phyloP scores from a whole-genome alignment of 2,329 filamentous ascomycete species.

The Phoma sp. region DNA sequence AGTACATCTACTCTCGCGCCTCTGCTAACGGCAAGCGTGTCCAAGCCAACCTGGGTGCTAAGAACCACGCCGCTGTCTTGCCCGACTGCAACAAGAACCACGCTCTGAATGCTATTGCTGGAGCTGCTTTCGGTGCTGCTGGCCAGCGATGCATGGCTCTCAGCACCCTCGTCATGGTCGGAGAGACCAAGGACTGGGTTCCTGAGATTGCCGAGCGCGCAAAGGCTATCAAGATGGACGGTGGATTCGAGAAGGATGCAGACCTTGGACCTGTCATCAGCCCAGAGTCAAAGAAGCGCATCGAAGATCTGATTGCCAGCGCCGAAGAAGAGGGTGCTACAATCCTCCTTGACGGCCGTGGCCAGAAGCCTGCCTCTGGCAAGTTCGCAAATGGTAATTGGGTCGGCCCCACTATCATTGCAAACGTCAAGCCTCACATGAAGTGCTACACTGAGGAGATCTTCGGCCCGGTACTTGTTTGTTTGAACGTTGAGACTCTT shows the following conservation, averaged over 20 bases:
- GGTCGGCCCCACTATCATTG: slow-evolving; percentile 81
- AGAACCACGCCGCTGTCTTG: slow-evolving; percentile 85
- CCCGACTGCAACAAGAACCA: slow-evolving; percentile 92
- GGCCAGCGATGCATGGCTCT: slow-evolving; percentile 88
- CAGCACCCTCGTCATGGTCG: slow-evolving; percentile 81
- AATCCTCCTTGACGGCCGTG: slow-evolving; percentile 80
- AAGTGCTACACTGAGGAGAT: slow-evolving; percentile 85
- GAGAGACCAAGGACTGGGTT: slow-evolving; percentile 84
- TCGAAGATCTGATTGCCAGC: slow-evolving; percentile 75
- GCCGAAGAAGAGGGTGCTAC: slow-evolving; percentile 82
- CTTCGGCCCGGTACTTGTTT: slow-evolving; percentile 83
- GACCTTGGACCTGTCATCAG: slow-evolving; percentile 85
- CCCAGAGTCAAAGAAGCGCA: slow-evolving; percentile 77
- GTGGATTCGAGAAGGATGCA: slow-evolving; percentile 79
- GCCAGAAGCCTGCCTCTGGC: slow-evolving; percentile 69
- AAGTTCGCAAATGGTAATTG: slow-evolving; percentile 88
- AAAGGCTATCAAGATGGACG: slow-evolving; percentile 74
- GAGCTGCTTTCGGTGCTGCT: slow-evolving; percentile 83
- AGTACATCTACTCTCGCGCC: slow-evolving; percentile 81
- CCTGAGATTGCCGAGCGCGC: slow-evolving; percentile 77
- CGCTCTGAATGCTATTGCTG: slow-evolving; percentile 81
- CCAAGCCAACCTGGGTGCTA: slow-evolving; percentile 85
- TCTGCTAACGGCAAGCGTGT: slow-evolving; percentile 87
- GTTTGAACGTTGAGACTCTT: slow-evolving; percentile 76
- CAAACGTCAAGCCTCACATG: slow-evolving; percentile 80